Percentiles rank a stretch among this genome's conserved stretches.
phyloP scores from a whole-genome alignment of 2,329 filamentous ascomycete species.

The Corniculantispora saksenae region DNA sequence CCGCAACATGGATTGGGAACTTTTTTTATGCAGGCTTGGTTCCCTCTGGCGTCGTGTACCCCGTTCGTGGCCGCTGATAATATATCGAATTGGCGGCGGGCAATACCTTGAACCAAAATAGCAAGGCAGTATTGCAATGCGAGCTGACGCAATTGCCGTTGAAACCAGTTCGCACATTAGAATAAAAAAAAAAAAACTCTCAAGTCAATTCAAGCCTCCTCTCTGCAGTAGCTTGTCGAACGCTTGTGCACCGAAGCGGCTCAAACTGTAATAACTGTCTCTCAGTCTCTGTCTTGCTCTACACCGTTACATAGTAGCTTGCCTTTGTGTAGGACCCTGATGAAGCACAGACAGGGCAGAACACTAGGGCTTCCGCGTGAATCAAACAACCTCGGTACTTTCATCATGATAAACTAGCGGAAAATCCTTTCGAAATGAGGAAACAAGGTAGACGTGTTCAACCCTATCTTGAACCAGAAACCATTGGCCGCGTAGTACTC shows the following conservation, averaged over 20 bases:
- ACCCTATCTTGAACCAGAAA: neutral
- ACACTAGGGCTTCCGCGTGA: neutral
- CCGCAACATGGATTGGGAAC: neutral
- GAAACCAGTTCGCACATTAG: neutral
- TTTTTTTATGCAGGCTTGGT: neutral
- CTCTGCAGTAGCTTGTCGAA: neutral
- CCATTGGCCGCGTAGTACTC: neutral
- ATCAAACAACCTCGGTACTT: neutral
- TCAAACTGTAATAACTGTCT: neutral
- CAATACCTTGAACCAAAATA: too few species aligned
- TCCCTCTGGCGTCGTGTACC: neutral
- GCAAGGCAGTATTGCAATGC: too few species aligned
- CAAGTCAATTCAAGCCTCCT: neutral
- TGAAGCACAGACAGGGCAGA: neutral
- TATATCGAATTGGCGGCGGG: neutral
- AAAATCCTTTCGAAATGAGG: neutral
- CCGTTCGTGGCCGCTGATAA: constrained; percentile 2
- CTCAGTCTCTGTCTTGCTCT: too few species aligned
- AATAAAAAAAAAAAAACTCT: too few species aligned
- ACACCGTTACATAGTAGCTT: neutral
- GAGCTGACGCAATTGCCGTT: neutral
- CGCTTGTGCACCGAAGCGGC: neutral
- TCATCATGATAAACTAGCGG: neutral
- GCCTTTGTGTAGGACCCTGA: neutral
- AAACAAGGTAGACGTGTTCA: neutral